Conservation (phyloP, 2,329 filamentous ascomycete species). For the Alternaria burnsii region DNA sequence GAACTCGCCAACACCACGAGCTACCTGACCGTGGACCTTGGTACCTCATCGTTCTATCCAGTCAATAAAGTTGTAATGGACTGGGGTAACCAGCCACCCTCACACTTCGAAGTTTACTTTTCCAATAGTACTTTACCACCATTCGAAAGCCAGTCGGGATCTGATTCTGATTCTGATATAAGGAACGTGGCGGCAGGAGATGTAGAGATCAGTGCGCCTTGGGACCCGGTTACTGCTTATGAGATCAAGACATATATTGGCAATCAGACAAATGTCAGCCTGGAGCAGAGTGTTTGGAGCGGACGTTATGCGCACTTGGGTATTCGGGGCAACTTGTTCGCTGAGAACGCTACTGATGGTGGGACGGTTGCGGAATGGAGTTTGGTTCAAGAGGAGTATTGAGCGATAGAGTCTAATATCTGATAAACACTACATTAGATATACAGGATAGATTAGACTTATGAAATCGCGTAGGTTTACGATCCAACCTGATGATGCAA, state of each 20-base stretch:
- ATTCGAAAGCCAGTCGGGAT: slow-evolving; percentile 15
- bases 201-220: slow-evolving; percentile 55
- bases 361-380: slow-evolving; percentile 65
- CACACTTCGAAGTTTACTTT: slow-evolving; percentile 63
- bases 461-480: not conserved
- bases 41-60: slow-evolving; percentile 47
- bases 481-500: not conserved
- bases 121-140: slow-evolving; percentile 57
- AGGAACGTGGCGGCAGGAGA: slow-evolving; percentile 27
- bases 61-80: slow-evolving; percentile 65
- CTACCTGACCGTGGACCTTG: slow-evolving; percentile 65
- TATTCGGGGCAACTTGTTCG: slow-evolving; percentile 58
- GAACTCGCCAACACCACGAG: slow-evolving; percentile 58
- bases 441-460: not conserved
- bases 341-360: slow-evolving; percentile 49
- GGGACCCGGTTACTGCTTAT: slow-evolving; percentile 45
- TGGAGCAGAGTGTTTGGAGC: slow-evolving; percentile 52
- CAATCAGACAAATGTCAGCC: slow-evolving; percentile 57
- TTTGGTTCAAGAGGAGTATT: slow-evolving; percentile 36
- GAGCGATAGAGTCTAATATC: not conserved
- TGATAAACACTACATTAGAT: not conserved
- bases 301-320: slow-evolving; percentile 57
- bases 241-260: slow-evolving; percentile 53
- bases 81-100: slow-evolving; percentile 66
- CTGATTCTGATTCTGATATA: slow-evolving; percentile 12